These are phyloP conservation scores for Cucumis sativus DNA, from an alignment of 306 rosid species.

Conservation along the genomic window Cucumber_9930_V3 NC_026656.2:1319501-1320000, in stretches of 20 bases:
- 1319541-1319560: too few relatives aligned
- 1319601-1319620: not conserved
- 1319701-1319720: too few relatives aligned
- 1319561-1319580: too few relatives aligned
- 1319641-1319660: too few relatives aligned
- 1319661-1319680: too few relatives aligned
- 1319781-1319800: not conserved
- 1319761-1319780: not conserved
- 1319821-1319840: too few relatives aligned
- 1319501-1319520: too few relatives aligned
- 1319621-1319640: too few relatives aligned
- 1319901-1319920: not conserved
- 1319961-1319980: not conserved
- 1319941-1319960: not conserved
- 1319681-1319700: too few relatives aligned
- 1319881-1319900: not conserved
- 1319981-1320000: not conserved
- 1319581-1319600: not conserved
- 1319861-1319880: not conserved
- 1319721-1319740: not conserved
- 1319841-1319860: too few relatives aligned
- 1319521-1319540: too few relatives aligned
- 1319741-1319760: not conserved
- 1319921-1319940: not conserved
- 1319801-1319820: not conserved